Base-by-base conservation (phyloP, 192 early-diverging fungal species). In the Spizellomyces punctatus region DNA sequence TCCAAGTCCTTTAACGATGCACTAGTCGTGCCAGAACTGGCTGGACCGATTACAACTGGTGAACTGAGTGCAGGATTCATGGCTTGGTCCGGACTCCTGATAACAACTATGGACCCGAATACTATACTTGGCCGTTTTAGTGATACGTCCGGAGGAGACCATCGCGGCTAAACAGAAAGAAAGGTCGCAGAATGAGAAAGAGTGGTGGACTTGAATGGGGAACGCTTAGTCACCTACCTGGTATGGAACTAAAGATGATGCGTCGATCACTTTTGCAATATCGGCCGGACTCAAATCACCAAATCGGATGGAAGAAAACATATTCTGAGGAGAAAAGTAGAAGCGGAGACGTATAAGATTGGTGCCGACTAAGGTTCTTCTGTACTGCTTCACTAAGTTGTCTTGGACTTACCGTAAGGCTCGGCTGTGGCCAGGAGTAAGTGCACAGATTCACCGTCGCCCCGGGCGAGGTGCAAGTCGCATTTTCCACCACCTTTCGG, bases 271-370 rank as follows among this genome's bases (percentile, higher is more conserved):
- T n/a, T 67, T 14, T 5, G 10, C n/a, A 14, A 67, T 42, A 14
- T 67, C 66, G 5, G 49, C 19, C 66, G 8, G 14, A 12, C 16
- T 21, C 14, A 67, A 58, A 67, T 58, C 66, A 12, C 66, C 66
- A 42, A 67, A 67, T 12, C 16, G 49, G 27, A 48, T 50, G 17
- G 17, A n/a, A 17, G 43, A 42, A 47, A 45, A 65, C 64, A 65
- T n/a, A 16, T n/a, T 48, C 17, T 47, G 17, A 47, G n/a, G 54
- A n/a, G 54, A 19, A 6, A 6, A 6, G 6, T n/a, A 22, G n/a
- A 56, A 56, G n/a, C 54, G n/a, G n/a, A 22, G n/a, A 56, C n/a
- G 6, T 56, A 56, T n/a, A 22, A 56, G 54, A 56, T 7, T 5
- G 54, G 7, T 56, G n/a, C 54, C 22, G 54, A 4, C 22, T 56